These are phyloP conservation scores for Thielaviopsis populi DNA, from an alignment of 2,329 filamentous ascomycete species.

Conservation along the genomic window DNA sequence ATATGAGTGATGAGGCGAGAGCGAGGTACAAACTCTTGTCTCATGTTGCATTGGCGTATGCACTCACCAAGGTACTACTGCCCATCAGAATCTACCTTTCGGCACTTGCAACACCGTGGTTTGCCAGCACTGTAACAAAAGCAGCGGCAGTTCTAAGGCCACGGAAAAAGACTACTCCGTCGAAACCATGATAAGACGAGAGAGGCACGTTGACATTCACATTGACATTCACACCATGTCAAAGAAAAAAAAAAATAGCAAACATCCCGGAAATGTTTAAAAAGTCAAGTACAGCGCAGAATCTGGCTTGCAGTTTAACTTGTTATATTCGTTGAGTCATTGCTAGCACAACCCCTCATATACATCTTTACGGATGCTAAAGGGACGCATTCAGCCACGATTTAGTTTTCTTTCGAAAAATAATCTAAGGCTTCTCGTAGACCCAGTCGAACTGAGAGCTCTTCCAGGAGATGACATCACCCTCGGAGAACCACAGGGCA, in stretches of 20 bases:
- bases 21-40: constrained; percentile 40
- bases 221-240: background rate
- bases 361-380: background rate
- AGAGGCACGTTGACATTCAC: background rate
- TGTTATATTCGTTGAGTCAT: constrained; percentile 16
- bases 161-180: background rate
- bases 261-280: background rate
- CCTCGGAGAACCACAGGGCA: constrained; percentile 88
- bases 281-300: background rate
- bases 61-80: constrained; percentile 72
- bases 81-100: constrained; percentile 63
- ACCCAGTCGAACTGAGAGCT: constrained; percentile 77
- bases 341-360: background rate
- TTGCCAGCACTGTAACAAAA: constrained; percentile 41
- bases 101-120: constrained; percentile 85
- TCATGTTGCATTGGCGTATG: constrained; percentile 76
- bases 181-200: background rate
- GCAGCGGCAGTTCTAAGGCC: background rate
- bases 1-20: constrained; percentile 9
- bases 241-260: background rate
- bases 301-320: constrained; percentile 8
- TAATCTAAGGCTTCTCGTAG: constrained; percentile 67
- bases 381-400: constrained; percentile 1
- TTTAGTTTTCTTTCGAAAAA: constrained; percentile 3
- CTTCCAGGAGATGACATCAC: constrained; percentile 77